phyloP scores from a whole-genome alignment of 805 yeast genomes.

The Candida fluviatilis region DNA sequence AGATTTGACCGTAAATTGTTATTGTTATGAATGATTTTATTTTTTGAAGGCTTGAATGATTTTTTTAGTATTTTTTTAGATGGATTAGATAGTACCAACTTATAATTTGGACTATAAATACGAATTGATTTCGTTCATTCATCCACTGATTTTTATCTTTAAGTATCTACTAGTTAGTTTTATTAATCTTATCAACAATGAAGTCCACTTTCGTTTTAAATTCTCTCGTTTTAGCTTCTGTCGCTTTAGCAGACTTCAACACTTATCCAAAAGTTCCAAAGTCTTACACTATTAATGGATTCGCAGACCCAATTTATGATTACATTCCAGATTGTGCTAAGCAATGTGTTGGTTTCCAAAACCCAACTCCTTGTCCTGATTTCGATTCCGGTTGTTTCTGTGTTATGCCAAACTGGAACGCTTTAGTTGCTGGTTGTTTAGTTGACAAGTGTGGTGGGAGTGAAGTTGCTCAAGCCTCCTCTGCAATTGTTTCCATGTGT shows the following conservation, averaged over 20 bases:
- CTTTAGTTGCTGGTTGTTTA: slow-evolving; percentile 35
- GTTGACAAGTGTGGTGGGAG: slow-evolving; percentile 31
- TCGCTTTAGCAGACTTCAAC: slow-evolving; percentile 18
- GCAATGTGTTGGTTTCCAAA: slow-evolving; percentile 26
- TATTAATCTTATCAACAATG: slow-evolving; percentile 2
- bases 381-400: slow-evolving; percentile 46
- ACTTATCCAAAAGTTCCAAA: slow-evolving; percentile 33
- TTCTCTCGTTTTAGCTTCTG: slow-evolving; percentile 8
- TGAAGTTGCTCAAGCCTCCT: slow-evolving; percentile 25
- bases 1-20: too few relatives aligned
- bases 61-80: background rate
- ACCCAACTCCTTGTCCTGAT: slow-evolving; percentile 42
- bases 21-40: too few relatives aligned
- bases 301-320: slow-evolving; percentile 34
- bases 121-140: background rate
- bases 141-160: background rate
- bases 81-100: background rate
- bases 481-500: slow-evolving; percentile 30
- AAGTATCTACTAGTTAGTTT: background rate
- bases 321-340: slow-evolving; percentile 35
- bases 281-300: slow-evolving; percentile 40
- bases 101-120: slow-evolving; percentile 1
- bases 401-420: slow-evolving; percentile 34
- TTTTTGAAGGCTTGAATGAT: background rate
- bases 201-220: slow-evolving; percentile 12